Percentiles rank a stretch among this genome's conserved stretches.
These are phyloP conservation scores for Aegle marmelos DNA, from an alignment of 345 rosid species.

Conservation along the genomic window DNA sequence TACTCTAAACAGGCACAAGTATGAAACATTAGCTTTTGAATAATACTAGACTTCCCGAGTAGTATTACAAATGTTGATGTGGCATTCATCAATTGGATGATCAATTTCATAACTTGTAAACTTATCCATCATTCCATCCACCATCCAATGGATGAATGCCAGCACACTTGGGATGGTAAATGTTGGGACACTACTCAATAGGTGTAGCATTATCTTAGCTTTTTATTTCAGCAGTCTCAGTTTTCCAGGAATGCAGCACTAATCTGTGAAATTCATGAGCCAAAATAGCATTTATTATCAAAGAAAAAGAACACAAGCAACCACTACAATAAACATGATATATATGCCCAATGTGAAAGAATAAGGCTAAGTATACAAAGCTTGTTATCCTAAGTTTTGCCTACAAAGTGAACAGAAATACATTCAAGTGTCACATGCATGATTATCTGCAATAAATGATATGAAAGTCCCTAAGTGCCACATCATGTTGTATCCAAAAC, in stretches of 20 bases:
- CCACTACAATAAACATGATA: not conserved
- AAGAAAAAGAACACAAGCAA: not conserved
- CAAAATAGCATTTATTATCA: not conserved
- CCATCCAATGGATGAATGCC: too few species aligned
- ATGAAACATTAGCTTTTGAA: not conserved
- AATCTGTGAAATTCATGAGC: not conserved
- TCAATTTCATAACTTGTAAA: too few species aligned
- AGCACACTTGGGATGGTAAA: too few species aligned
- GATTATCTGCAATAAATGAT: not conserved
- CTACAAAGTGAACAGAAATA: not conserved
- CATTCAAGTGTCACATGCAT: not conserved
- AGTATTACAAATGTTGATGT: too few species aligned
- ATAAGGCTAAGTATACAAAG: not conserved
- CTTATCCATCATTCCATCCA: too few species aligned
- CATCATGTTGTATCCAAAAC: not conserved
- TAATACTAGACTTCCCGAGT: too few species aligned
- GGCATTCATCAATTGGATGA: too few species aligned
- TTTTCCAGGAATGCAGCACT: not conserved
- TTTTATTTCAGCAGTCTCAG: not conserved
- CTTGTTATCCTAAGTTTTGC: not conserved
- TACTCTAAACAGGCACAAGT: not conserved
- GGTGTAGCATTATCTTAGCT: too few species aligned
- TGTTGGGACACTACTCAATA: too few species aligned
- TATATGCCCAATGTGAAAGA: not conserved
- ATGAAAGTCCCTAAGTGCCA: not conserved